Percentiles rank a stretch among this genome's conserved stretches.
phyloP scores from a whole-genome alignment of 129 eudicot species.

The Dittrichia graveolens region DNA sequence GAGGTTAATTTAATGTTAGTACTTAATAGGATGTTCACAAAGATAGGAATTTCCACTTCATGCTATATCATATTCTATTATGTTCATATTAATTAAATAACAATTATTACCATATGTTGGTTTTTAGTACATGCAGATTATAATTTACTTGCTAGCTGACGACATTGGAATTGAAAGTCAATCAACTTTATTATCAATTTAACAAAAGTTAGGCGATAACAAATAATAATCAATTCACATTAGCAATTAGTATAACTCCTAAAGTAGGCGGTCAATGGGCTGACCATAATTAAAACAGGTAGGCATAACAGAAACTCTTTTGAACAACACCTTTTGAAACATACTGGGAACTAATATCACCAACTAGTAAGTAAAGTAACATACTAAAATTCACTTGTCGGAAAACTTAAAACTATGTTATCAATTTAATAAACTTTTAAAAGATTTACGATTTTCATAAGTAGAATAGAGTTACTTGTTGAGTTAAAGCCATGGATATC shows the following conservation, averaged over 20 bases:
- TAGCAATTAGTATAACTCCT: not conserved
- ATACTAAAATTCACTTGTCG: not conserved
- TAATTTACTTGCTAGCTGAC: not conserved
- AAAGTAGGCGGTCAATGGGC: not conserved
- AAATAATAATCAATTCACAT: not conserved
- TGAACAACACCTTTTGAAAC: not conserved
- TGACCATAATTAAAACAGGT: not conserved
- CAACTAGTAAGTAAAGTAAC: not conserved
- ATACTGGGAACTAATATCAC: not conserved
- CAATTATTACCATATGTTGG: not conserved
- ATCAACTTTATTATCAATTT: conserved; percentile 3
- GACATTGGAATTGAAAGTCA: not conserved
- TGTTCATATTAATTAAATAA: not conserved
- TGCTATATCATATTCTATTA: not conserved
- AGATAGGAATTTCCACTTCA: not conserved
- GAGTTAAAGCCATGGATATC: not conserved
- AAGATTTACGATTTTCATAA: not conserved
- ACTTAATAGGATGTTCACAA: not conserved
- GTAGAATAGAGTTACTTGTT: not conserved
- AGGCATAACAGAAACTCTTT: not conserved
- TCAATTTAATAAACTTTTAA: not conserved
- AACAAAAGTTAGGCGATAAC: not conserved
- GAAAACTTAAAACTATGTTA: not conserved
- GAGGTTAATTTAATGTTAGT: not conserved
- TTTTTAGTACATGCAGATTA: not conserved